A percentile compares a stretch with the other conserved stretches of the same genome.
Conservation (phyloP, 73 alveolate species). For the Breviolum minutum region DNA sequence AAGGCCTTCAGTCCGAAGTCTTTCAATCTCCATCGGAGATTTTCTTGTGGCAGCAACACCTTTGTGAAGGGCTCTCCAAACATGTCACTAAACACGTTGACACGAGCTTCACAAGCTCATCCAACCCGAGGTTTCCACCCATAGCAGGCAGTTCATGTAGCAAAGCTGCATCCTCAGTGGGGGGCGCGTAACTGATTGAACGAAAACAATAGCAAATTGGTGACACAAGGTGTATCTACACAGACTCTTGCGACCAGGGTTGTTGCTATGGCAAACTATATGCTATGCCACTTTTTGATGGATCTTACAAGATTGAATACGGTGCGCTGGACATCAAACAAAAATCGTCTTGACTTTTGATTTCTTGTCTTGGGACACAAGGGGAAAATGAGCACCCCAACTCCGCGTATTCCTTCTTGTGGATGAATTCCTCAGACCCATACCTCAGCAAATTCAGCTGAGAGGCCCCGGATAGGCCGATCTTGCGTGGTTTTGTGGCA, state of each 20-base stretch:
- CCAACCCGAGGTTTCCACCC: slow-evolving; percentile 23
- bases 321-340: too few species aligned
- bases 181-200: too few species aligned
- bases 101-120: neutral
- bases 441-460: slow-evolving; percentile 6
- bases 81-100: neutral
- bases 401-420: slow-evolving; percentile 91
- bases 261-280: too few species aligned
- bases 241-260: too few species aligned
- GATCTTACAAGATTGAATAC: too few species aligned
- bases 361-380: neutral
- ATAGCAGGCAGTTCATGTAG: slow-evolving; percentile 85
- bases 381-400: neutral
- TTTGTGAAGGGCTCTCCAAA: neutral
- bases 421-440: slow-evolving; percentile 51
- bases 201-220: too few species aligned
- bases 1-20: slow-evolving; percentile 64
- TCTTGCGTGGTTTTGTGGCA: too few species aligned
- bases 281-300: too few species aligned
- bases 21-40: slow-evolving; percentile 68
- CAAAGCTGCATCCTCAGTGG: slow-evolving; percentile 86
- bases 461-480: too few species aligned
- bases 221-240: too few species aligned
- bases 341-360: too few species aligned
- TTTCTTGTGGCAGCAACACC: slow-evolving; percentile 79